Base-by-base conservation (phyloP, 345 rosid genomes). In the Linum lewisii region DNA sequence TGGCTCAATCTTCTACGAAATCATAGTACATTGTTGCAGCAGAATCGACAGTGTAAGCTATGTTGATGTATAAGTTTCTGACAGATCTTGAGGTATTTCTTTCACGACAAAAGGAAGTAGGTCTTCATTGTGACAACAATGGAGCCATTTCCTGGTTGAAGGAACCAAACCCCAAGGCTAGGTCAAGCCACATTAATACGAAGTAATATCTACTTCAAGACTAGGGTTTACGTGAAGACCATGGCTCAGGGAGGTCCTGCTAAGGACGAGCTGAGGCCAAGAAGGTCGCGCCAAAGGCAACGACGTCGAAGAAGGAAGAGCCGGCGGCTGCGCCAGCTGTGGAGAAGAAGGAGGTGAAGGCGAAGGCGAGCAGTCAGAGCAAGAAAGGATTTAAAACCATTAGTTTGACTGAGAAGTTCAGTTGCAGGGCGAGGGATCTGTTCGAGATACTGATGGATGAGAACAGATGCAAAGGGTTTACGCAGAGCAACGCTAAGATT, bases 381-480 rank as follows among this genome's bases (percentile, higher is more conserved):
- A 42, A 76, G 51, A 75, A 83, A 59, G 94, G 97, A 65, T 77
- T 81, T 25, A 89, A 87, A 81, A 81, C 82, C 0, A 85, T 93
- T 50, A 72, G 70, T 15, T 26, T 93, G 96, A 76, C 85, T 14
- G 97, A 93, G 88, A 87, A 77, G 74, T 92, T 92, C 24, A 86
- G 78, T 51, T 93, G 97, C 51, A 78, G 92, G 63, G 94, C 97
- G 18, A 81, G 54, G 72, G 79, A 85, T 72, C 16, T 90, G 87
- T 90, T 29, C 73, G 97, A 94, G 80, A 90, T 94, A n/a, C 55
- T 94, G 73, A 87, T 90, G 95, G 99, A 94, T 62, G 99, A 90
- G 79, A 87, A 85, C 50, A 72, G 92, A 34, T 93, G 99, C 97
- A 93, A 81, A 61, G 99, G 99, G 8, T 93, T 93, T 50, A 85